These are phyloP conservation scores for Fusarium falciforme DNA, from an alignment of 2,329 filamentous ascomycete species.

Conservation along the genomic window DNA sequence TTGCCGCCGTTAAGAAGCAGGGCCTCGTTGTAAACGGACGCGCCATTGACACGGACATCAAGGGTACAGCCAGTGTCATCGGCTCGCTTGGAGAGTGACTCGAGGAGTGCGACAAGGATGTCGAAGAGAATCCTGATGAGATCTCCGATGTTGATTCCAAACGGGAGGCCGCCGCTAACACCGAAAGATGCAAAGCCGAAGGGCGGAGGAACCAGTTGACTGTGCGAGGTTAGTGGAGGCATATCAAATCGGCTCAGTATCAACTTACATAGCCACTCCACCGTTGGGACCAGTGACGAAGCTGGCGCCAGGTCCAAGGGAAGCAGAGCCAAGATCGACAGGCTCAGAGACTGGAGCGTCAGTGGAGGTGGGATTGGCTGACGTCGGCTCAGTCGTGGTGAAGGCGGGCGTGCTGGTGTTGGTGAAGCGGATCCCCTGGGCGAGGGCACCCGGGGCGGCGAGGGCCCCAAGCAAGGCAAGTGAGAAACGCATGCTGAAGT, in stretches of 20 bases:
- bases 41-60: neutral
- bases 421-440: conserved; percentile 26
- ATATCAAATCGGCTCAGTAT: neutral
- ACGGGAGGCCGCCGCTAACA: neutral
- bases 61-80: conserved; percentile 4
- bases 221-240: neutral
- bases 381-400: neutral
- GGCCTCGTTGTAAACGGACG: neutral
- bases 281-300: neutral
- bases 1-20: neutral
- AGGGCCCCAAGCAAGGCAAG: conserved; percentile 16
- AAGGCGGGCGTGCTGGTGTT: conserved; percentile 19
- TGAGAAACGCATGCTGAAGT: conserved; percentile 28
- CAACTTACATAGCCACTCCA: conserved; percentile 5
- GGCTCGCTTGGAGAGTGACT: conserved; percentile 5
- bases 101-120: neutral
- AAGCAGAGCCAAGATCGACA: neutral
- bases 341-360: fast-evolving
- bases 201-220: too few relatives aligned
- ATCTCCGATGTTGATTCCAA: neutral
- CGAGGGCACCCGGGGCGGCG: conserved; percentile 21
- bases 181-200: neutral
- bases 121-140: conserved; percentile 13
- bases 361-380: neutral
- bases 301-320: neutral